These are phyloP conservation scores for Starmera caribaea DNA, from an alignment of 805 yeast genomes.

Conservation along the genomic window DNA sequence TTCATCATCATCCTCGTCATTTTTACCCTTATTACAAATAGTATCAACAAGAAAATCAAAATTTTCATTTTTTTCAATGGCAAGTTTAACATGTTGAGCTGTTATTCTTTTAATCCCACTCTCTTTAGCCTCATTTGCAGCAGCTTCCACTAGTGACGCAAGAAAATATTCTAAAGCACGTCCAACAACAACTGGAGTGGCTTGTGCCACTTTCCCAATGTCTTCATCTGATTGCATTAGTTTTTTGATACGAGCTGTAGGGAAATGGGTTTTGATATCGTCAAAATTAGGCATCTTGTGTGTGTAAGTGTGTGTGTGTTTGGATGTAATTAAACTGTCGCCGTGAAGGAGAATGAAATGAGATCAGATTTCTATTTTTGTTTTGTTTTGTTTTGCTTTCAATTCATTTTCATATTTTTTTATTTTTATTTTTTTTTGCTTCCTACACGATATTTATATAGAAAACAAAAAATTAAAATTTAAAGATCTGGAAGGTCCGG, in stretches of 20 bases:
- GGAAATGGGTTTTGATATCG: constrained; percentile 69
- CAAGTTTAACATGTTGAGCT: constrained; percentile 74
- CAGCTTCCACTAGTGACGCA: constrained; percentile 79
- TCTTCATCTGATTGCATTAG: constrained; percentile 98
- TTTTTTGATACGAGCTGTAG: constrained; percentile 90
- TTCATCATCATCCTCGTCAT: constrained; percentile 1
- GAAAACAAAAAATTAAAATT: too few relatives aligned
- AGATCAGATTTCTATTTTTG: too few relatives aligned
- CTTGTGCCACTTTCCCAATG: constrained; percentile 97
- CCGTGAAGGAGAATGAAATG: too few relatives aligned
- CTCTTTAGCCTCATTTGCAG: constrained; percentile 66
- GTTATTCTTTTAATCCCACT: constrained; percentile 73
- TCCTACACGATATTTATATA: too few relatives aligned
- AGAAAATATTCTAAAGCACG: constrained; percentile 88
- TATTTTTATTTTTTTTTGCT: too few relatives aligned
- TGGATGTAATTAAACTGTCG: too few relatives aligned
- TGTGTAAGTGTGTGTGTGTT: too few relatives aligned
- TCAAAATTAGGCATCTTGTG: constrained; percentile 14
- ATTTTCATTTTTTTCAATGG: constrained; percentile 78
- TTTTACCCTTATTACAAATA: constrained; percentile 17
- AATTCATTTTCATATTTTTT: too few relatives aligned
- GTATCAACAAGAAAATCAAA: constrained; percentile 84
- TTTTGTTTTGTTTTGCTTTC: too few relatives aligned
- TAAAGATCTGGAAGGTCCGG: too few relatives aligned
- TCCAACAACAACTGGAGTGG: constrained; percentile 97